These are phyloP conservation scores for Coemansia sp. DNA, from an alignment of 192 early-diverging fungal genomes.

Conservation along the genomic window DNA sequence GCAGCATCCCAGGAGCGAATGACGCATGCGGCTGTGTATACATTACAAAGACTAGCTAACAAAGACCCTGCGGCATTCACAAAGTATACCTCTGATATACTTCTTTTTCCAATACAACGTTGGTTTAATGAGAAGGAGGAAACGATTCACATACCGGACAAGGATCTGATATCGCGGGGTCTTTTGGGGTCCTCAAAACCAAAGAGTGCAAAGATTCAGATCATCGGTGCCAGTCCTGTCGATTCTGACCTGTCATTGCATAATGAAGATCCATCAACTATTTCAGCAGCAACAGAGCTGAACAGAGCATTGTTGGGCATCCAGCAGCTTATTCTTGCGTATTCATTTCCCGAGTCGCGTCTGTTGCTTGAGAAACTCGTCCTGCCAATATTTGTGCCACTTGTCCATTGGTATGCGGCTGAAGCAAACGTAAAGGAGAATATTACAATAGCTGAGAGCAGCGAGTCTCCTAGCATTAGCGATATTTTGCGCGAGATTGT, in stretches of 20 bases:
- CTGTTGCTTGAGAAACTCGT: constrained; percentile 59
- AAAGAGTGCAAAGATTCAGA: constrained; percentile 25
- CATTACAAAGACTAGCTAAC: constrained; percentile 22
- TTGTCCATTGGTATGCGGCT: constrained; percentile 63
- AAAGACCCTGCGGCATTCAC: constrained; percentile 15
- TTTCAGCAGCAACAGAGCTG: constrained; percentile 52
- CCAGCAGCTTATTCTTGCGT: constrained; percentile 59
- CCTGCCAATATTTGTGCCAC: constrained; percentile 51
- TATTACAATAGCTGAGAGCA: constrained; percentile 24
- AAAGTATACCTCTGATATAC: constrained; percentile 52
- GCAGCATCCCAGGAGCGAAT: constrained; percentile 11
- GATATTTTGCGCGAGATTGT: constrained; percentile 48
- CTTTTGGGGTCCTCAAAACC: not conserved
- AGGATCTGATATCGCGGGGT: constrained; percentile 3
- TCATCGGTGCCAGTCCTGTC: not conserved
- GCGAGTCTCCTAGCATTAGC: constrained; percentile 44
- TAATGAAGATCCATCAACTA: not conserved
- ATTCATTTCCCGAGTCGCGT: constrained; percentile 51
- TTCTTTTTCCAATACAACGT: constrained; percentile 42
- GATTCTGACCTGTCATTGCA: not conserved
- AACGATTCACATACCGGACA: not conserved
- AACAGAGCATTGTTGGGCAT: constrained; percentile 50
- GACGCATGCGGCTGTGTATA: constrained; percentile 23
- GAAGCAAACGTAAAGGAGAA: constrained; percentile 21
- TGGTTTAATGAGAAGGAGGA: constrained; percentile 28